Conservation (phyloP, 192 early-diverging fungal genomes). For the Linnemannia hyalina region DNA sequence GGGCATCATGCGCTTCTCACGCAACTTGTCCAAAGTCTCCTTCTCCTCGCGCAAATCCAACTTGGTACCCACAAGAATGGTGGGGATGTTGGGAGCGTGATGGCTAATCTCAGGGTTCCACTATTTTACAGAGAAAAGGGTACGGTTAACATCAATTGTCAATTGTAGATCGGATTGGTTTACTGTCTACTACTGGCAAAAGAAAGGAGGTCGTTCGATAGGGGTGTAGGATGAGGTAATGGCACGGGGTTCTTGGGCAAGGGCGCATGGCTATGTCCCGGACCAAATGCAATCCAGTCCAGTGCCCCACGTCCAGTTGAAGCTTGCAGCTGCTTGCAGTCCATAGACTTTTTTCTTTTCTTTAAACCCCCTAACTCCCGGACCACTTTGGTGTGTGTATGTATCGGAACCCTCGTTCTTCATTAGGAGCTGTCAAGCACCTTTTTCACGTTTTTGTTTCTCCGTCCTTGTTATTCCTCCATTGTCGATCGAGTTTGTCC, state of each 20-base stretch:
- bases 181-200: background rate
- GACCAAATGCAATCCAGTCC: too few species aligned
- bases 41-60: conserved; percentile 96
- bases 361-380: too few species aligned
- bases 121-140: conserved; percentile 54
- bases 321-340: too few species aligned
- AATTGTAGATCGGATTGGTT: background rate
- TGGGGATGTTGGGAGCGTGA: conserved; percentile 93
- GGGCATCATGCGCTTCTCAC: conserved; percentile 87
- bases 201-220: background rate
- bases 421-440: too few species aligned
- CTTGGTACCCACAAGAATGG: conserved; percentile 97
- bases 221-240: background rate
- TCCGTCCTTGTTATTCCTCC: background rate
- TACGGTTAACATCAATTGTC: background rate
- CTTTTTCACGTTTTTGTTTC: background rate
- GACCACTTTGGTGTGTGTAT: too few species aligned
- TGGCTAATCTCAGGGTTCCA: conserved; percentile 97
- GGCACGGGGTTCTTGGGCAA: background rate
- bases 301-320: too few species aligned
- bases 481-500: background rate
- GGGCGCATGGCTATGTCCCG: too few species aligned
- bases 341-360: too few species aligned
- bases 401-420: too few species aligned
- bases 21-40: conserved; percentile 90